Base-by-base conservation (phyloP, 495 filamentous ascomycete genomes). In the Pyrenopolyporus hunteri region DNA sequence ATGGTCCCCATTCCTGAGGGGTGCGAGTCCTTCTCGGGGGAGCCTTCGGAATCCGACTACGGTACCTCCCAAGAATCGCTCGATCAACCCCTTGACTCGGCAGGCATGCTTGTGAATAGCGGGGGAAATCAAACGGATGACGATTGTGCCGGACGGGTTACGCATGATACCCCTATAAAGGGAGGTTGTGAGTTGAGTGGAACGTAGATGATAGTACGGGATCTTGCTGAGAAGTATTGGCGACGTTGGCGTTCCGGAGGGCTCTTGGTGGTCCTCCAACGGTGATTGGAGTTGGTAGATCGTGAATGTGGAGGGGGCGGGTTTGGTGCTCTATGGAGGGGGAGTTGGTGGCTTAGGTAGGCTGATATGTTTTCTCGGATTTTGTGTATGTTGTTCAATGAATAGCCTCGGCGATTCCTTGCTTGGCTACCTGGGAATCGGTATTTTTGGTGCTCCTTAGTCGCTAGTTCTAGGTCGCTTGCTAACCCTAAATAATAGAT, bases 1-100 rank as follows among this genome's bases (percentile, higher is more conserved):
- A 82, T 87, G 76, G 74, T 87, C 1, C 81, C 84, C 13, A 87
- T 88, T 49, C 85, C 85, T 0, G 82, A 85, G 57, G 80, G 82
- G 2, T 77, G 73, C 8, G 78, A 83, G 69, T 59, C 73, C 14
- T 69, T 75, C 53, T 74, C 75, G 16, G 78, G 79, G 35, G 76
- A 79, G 40, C 77, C 77, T 6, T 58, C 59, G 1, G 68, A 58
- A 9, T 74, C 74, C 2, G 74, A 74, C 6, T 76, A 78, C 36
- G 65, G 75, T 26, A 28, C 46, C 7, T 50, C 63, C 16, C 74
- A 75, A 54, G 76, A 76, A 49, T 46, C 39, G 9, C 68, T 78
- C 7, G 78, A 80, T 48, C 74, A 80, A 46, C 76, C 78, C 1
- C 22, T 51, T n/a, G 50, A 70, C 13, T 17, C 17, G 16, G 40